Base-by-base conservation (phyloP, 768 basidiomycete species). In the Aureoboletus auriporus region DNA sequence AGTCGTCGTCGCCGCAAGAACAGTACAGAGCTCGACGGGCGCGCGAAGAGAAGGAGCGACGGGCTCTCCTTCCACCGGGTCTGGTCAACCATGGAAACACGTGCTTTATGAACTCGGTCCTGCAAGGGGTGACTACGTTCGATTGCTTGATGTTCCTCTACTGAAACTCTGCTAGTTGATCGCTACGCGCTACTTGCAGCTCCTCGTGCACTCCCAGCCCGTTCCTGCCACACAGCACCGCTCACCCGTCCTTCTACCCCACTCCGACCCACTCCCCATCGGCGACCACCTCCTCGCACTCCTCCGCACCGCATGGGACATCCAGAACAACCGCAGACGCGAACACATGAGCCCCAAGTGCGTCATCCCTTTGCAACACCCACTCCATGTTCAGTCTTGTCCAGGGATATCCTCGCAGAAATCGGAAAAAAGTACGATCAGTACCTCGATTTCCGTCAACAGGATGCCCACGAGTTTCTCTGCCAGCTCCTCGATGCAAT, bases 91-190 rank as follows among this genome's bases (percentile, higher is more conserved):
- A 89, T 69, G 85, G 86, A 37, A 90, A 90, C 64, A 95, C 93
- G 0, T 97, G 93, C 69, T 97, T 93, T 69, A 90, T 94, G 86
- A 97, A 95, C 69, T 93, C 91, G 29, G 90, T 93, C 28, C 72
- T 97, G 27, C 93, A 97, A 64, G 89, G 86, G 34, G 88, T 86
- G 69, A 14, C 44, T 46, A 13, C 11, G 13, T n/a, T n/a, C 10
- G 11, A 12, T 17, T 30, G 20, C 36, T 8, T 7, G 17, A 31
- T 39, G 17, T 14, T 8, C 37, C 9, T 26, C 29, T 16, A 39
- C 20, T 12, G 5, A 27, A 23, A 16, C 27, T 14, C 44, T 7
- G 49, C 14, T 56, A 89, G 86, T 65, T 89, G 51, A 76, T 88
- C 58, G 83, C 88, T 4, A 86, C 85, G 1, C 73, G 70, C 16